phyloP scores from a whole-genome alignment of 208 protist genomes.

The Wallacemonas rigidus region DNA sequence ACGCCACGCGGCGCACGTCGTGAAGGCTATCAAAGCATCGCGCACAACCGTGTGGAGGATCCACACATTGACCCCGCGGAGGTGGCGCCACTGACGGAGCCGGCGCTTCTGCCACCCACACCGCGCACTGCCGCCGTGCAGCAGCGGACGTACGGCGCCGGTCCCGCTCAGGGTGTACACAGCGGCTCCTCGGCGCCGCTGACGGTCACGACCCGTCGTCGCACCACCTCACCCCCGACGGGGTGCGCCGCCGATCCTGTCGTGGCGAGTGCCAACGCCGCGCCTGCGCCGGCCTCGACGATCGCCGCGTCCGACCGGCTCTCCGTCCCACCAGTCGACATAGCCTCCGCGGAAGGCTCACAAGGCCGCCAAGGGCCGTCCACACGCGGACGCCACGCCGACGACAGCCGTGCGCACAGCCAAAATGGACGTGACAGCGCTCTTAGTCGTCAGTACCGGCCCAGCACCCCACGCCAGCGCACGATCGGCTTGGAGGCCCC shows the following conservation, averaged over 20 bases:
- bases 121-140: conserved; percentile 12
- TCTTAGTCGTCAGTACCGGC: conserved; percentile 8
- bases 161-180: background rate
- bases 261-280: background rate
- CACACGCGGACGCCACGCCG: background rate
- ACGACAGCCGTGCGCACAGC: background rate
- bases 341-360: conserved; percentile 4
- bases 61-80: background rate
- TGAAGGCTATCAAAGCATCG: conserved; percentile 16
- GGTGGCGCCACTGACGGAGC: conserved; percentile 4
- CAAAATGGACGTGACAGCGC: background rate
- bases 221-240: background rate
- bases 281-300: background rate
- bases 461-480: conserved; percentile 14
- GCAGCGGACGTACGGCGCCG: background rate
- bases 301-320: conserved; percentile 1
- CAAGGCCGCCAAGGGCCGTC: background rate
- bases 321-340: conserved; percentile 2
- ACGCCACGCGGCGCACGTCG: conserved; percentile 2
- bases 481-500: conserved; percentile 6
- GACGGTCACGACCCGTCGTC: conserved; percentile 9
- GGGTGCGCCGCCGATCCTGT: background rate
- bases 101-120: conserved; percentile 13
- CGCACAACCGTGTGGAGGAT: conserved; percentile 22
- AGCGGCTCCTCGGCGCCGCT: background rate